These are phyloP conservation scores for Piedraia hortae DNA, from an alignment of 2,329 filamentous ascomycete genomes.

Conservation along the genomic window DNA sequence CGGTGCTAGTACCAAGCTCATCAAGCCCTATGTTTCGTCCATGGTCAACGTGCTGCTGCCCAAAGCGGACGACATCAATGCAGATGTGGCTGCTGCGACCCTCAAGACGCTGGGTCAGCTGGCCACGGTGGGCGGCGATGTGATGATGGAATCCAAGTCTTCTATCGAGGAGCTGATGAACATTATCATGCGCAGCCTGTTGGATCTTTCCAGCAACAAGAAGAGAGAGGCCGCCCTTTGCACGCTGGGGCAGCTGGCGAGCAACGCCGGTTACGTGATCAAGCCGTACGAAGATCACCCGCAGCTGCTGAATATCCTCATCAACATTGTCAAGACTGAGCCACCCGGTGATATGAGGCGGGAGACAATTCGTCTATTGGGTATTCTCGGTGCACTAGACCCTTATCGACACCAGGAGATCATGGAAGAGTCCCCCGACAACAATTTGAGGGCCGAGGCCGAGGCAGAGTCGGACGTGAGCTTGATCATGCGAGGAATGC, in stretches of 20 bases:
- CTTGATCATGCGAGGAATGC: conserved; percentile 90
- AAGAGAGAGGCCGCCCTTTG: conserved; percentile 81
- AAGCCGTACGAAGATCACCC: conserved; percentile 88
- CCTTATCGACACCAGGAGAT: conserved; percentile 93
- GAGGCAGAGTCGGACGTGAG: conserved; percentile 68
- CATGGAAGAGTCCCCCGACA: conserved; percentile 64
- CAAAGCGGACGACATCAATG: conserved; percentile 61
- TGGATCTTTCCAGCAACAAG: conserved; percentile 70
- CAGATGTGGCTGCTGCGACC: conserved; percentile 82
- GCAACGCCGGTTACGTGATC: conserved; percentile 93
- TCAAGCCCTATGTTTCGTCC: conserved; percentile 88
- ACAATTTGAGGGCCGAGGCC: conserved; percentile 40
- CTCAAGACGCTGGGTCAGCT: conserved; percentile 84
- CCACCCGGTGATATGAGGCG: conserved; percentile 63
- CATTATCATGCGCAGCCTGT: conserved; percentile 74
- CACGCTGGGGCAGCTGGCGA: conserved; percentile 73
- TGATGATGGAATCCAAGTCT: conserved; percentile 81
- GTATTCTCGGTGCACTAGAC: conserved; percentile 79
- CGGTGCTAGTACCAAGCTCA: conserved; percentile 70
- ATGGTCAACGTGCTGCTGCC: conserved; percentile 89
- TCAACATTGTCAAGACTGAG: conserved; percentile 83
- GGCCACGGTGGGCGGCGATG: conserved; percentile 74
- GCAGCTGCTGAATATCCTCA: conserved; percentile 69
- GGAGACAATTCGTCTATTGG: conserved; percentile 89
- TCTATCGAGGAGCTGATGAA: conserved; percentile 84